Evolutionary conservation across 2,329 filamentous ascomycete genomes (phyloP), one percentile per base, ranked within the genome.

Genomic region (Huntiella decipiens): DNA sequence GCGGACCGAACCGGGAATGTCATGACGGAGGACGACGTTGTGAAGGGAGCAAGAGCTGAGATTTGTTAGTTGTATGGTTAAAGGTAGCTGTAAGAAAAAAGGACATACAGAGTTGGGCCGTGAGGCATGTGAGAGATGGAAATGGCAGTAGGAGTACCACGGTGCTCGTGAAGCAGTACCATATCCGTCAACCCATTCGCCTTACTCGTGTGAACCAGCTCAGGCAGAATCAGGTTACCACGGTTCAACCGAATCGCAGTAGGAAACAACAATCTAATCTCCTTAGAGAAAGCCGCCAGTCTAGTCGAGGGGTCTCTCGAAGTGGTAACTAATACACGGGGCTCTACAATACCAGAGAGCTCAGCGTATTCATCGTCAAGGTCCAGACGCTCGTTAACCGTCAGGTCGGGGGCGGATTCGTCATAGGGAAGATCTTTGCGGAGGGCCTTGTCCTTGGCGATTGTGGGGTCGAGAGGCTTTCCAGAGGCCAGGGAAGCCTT

Each of bases 341-440:
- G 86, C 54, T 96, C 91, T 34, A 91, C 75, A 35, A 96, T 76
- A 31, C 91, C 91, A n/a, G 82, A 91, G 1, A 95, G 73, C 53
- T 87, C 77, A 17, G 81, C 76, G 60, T 95, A 96, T 64, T 96
- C 88, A 56, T 93, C 84, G 57, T 92, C 84, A 15, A 92, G 63
- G 46, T 83, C 79, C 13, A 85, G 63, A 58, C 79, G 71, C 48
- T 85, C 79, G 48, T 83, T 71, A 13, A 68, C 66, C 3, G 69
- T 76, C 46, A 77, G 64, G 54, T 86, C 81, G 16, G 72, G 70
- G 17, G 75, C 66, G 3, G 84, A 83, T 62, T 95, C 88, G 58
- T 98, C 91, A 60, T 88, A 98, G 58, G 87, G 86, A 64, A 82
- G 95, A 59, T 96, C 85, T 57, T 83, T 79, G 38, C 87, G 75